phyloP scores from a whole-genome alignment of 2,329 filamentous ascomycete species.

The Setomelanomma holmii region DNA sequence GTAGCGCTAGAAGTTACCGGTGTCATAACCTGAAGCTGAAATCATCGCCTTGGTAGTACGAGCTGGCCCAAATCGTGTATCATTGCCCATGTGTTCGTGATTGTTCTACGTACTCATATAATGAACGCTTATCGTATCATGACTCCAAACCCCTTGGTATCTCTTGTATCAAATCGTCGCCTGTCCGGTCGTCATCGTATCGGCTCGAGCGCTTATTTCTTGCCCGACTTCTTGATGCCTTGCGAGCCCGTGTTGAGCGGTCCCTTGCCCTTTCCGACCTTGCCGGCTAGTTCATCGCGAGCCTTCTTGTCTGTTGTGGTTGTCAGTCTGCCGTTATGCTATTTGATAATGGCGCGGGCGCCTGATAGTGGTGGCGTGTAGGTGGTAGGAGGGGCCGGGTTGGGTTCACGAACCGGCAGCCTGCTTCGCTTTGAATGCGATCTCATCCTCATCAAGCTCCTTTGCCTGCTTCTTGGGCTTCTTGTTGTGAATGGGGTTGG shows the following conservation, averaged over 20 bases:
- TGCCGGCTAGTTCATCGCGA: conserved; percentile 71
- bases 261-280: conserved; percentile 80
- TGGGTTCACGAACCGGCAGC: conserved; percentile 70
- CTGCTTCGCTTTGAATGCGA: conserved; percentile 84
- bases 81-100: conserved; percentile 26
- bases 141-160: conserved; percentile 37
- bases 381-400: neutral
- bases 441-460: conserved; percentile 86
- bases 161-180: conserved; percentile 25
- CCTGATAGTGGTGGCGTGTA: neutral
- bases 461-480: conserved; percentile 77
- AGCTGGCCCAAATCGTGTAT: too few species aligned
- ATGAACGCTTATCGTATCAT: conserved; percentile 27
- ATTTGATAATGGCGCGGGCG: neutral
- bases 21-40: too few species aligned
- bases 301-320: conserved; percentile 63
- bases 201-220: conserved; percentile 68
- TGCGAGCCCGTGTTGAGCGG: conserved; percentile 83
- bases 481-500: conserved; percentile 71
- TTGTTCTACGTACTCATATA: conserved; percentile 14
- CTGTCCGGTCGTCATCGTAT: neutral
- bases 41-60: too few species aligned
- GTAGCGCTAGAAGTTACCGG: too few species aligned
- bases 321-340: conserved; percentile 7
- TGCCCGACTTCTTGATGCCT: conserved; percentile 98